A percentile compares a stretch with the other conserved stretches of the same genome.
Conservation (phyloP, 2,329 filamentous ascomycete species). For the Beauveria scarabaeidicola region DNA sequence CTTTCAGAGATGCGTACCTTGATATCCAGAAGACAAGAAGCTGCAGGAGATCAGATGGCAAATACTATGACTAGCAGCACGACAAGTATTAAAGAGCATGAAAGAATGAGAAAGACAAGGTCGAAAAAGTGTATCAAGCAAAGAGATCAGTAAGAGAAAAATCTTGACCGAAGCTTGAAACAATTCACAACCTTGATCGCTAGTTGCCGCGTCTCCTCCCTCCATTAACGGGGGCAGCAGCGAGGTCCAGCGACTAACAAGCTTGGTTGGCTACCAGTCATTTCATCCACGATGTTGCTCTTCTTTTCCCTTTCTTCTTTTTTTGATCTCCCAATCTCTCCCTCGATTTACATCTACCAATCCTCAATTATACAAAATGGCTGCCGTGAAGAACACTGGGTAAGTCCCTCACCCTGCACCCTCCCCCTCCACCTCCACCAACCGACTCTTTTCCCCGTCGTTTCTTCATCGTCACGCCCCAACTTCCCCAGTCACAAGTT, state of each 20-base stretch:
- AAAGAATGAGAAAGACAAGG: no score
- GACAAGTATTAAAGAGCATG: no score
- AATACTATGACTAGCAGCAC: no score
- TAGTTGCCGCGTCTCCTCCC: no score
- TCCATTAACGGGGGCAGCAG: neutral
- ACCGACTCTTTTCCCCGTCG: neutral
- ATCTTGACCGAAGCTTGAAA: no score
- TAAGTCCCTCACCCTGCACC: constrained; percentile 10
- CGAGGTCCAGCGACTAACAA: neutral
- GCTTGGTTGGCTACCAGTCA: neutral
- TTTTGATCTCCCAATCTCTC: neutral
- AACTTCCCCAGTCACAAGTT: constrained; percentile 34
- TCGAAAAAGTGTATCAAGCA: no score
- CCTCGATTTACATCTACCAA: neutral
- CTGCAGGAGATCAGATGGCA: neutral
- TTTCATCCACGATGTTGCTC: neutral
- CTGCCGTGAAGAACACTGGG: constrained; percentile 21
- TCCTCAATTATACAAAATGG: constrained; percentile 17
- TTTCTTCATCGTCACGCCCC: neutral
- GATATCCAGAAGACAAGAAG: neutral
- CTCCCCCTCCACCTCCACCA: neutral
- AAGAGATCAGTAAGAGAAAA: no score
- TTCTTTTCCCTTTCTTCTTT: neutral
- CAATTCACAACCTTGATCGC: no score
- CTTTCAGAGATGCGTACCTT: neutral